Conservation (phyloP, 345 rosid species). For the Camelina neglecta region DNA sequence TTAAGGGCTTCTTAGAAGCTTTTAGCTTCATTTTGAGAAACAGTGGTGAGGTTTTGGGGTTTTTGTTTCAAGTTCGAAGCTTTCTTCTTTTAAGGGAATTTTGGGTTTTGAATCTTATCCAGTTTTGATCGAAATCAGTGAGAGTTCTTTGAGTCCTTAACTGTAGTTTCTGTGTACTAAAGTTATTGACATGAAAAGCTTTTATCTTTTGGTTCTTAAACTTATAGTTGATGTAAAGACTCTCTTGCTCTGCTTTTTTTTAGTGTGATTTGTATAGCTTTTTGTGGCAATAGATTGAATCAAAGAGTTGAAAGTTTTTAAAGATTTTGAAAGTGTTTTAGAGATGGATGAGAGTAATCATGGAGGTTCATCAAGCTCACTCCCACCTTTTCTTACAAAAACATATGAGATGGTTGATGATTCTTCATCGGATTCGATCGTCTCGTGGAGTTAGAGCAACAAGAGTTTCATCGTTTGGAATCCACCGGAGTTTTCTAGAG, state of each 20-base stretch:
- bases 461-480: constrained; percentile 87
- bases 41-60: too few relatives aligned
- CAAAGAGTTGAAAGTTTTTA: background rate
- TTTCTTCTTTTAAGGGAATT: constrained; percentile 23
- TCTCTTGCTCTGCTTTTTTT: background rate
- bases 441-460: constrained; percentile 74
- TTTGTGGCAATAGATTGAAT: background rate
- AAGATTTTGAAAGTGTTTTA: background rate
- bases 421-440: constrained; percentile 68
- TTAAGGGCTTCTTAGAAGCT: too few relatives aligned
- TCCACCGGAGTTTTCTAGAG: constrained; percentile 77
- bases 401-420: constrained; percentile 96
- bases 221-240: background rate
- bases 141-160: background rate
- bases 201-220: background rate
- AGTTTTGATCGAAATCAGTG: constrained; percentile 8
- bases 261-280: too few relatives aligned
- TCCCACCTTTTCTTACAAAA: constrained; percentile 85
- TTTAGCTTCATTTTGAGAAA: too few relatives aligned
- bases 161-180: background rate
- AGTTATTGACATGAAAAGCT: constrained; percentile 13
- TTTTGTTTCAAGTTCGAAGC: too few relatives aligned
- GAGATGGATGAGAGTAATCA: constrained; percentile 70
- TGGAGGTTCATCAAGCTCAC: constrained; percentile 69
- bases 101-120: constrained; percentile 19